These are phyloP conservation scores for Guadua angustifolia DNA, from an alignment of 176 grass and related monocot species.

Conservation along the genomic window DNA sequence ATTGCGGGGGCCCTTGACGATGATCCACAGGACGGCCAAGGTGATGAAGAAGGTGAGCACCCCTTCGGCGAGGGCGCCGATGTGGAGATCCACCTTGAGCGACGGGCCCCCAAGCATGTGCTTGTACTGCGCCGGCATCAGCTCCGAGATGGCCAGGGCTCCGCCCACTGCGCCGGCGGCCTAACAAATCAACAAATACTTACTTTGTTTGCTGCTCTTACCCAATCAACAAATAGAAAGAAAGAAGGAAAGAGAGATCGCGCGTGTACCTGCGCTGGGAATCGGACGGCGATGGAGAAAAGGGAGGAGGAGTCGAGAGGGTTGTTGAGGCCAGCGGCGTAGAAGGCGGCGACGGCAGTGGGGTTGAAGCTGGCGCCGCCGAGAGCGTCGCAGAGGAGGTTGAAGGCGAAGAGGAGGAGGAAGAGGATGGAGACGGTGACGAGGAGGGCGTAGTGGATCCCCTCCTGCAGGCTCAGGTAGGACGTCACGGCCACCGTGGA, in stretches of 20 bases:
- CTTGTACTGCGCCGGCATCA: constrained; percentile 68
- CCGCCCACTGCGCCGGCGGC: constrained; percentile 73
- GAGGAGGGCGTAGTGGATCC: constrained; percentile 37
- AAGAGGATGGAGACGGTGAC: constrained; percentile 57
- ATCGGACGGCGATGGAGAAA: constrained; percentile 69
- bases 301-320: constrained; percentile 41
- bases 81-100: constrained; percentile 70
- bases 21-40: constrained; percentile 56
- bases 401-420: constrained; percentile 59
- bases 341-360: constrained; percentile 66
- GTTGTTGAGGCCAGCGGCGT: constrained; percentile 59
- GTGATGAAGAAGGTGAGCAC: constrained; percentile 76
- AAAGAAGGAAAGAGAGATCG: no score
- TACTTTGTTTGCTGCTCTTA: not conserved
- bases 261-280: constrained; percentile 87
- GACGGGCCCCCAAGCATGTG: constrained; percentile 61
- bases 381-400: constrained; percentile 50
- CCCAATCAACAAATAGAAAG: no score
- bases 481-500: constrained; percentile 46
- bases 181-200: constrained; percentile 22
- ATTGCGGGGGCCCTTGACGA: constrained; percentile 63
- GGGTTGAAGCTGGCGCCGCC: constrained; percentile 78
- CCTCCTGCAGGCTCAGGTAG: constrained; percentile 49
- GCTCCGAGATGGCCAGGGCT: constrained; percentile 58
- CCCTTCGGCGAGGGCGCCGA: constrained; percentile 59